Conservation (phyloP, 495 filamentous ascomycete genomes). For the Hypomontagnella submonticulosa region DNA sequence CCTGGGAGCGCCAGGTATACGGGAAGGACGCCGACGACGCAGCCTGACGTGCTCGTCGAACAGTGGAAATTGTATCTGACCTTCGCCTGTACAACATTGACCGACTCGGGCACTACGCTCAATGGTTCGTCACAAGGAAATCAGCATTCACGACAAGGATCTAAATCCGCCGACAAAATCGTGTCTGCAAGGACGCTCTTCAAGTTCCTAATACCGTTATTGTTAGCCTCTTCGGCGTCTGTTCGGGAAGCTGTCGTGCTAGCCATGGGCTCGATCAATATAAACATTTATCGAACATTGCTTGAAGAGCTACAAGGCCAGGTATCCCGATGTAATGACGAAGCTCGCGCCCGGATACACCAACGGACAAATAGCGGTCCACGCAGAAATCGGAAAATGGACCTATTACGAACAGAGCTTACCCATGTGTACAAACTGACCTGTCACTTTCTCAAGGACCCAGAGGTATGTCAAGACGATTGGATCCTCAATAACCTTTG, state of each 20-base stretch:
- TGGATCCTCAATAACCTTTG: constrained; percentile 93
- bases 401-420: constrained; percentile 89
- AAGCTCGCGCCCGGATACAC: constrained; percentile 88
- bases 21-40: constrained; percentile 72
- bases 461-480: constrained; percentile 85
- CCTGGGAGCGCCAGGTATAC: constrained; percentile 58
- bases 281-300: constrained; percentile 92
- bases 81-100: constrained; percentile 95
- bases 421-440: constrained; percentile 96
- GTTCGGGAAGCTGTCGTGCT: constrained; percentile 92
- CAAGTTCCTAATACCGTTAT: constrained; percentile 85
- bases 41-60: constrained; percentile 89
- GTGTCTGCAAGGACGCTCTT: constrained; percentile 89
- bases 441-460: constrained; percentile 84
- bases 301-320: constrained; percentile 90
- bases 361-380: constrained; percentile 81
- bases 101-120: constrained; percentile 77
- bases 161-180: constrained; percentile 85
- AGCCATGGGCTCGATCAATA: constrained; percentile 93
- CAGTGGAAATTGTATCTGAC: constrained; percentile 99
- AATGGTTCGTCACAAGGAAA: constrained; percentile 66
- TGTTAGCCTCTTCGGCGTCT: constrained; percentile 77
- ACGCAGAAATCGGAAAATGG: constrained; percentile 79
- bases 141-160: constrained; percentile 88
- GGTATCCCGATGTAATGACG: constrained; percentile 81